Conservation (phyloP, 179 eudicot genomes). For the Actinidia arguta region DNA sequence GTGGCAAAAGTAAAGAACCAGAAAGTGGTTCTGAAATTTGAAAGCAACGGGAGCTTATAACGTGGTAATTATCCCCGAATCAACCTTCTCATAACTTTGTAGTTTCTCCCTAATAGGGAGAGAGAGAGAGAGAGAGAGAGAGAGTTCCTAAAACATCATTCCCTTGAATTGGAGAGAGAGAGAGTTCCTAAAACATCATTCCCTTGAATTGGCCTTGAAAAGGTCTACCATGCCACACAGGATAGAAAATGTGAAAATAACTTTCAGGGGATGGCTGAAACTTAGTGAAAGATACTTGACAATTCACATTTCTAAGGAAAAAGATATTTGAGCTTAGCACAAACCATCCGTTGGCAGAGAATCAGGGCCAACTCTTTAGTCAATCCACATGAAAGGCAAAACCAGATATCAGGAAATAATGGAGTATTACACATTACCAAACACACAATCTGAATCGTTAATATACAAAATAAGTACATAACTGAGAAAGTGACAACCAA, state of each 20-base stretch:
- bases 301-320: background rate
- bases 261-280: conserved; percentile 11
- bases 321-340: conserved; percentile 21
- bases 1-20: conserved; percentile 41
- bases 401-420: conserved; percentile 13
- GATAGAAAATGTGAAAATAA: background rate
- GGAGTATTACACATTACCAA: background rate
- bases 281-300: background rate
- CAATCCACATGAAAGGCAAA: background rate
- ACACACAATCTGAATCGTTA: conserved; percentile 20
- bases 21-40: conserved; percentile 11
- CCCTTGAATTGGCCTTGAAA: background rate
- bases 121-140: too few species aligned
- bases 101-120: too few species aligned
- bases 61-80: too few species aligned
- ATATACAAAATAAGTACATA: conserved; percentile 24
- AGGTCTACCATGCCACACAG: too few species aligned
- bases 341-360: conserved; percentile 10
- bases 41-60: conserved; percentile 3
- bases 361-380: conserved; percentile 3
- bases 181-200: background rate
- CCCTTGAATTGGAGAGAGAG: too few species aligned
- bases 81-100: too few species aligned
- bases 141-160: background rate
- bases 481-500: background rate